Evolutionary conservation across 345 rosid species (phyloP), one percentile per base, ranked within the genome.

Genomic region (Eucalyptus guilfoylei): DNA sequence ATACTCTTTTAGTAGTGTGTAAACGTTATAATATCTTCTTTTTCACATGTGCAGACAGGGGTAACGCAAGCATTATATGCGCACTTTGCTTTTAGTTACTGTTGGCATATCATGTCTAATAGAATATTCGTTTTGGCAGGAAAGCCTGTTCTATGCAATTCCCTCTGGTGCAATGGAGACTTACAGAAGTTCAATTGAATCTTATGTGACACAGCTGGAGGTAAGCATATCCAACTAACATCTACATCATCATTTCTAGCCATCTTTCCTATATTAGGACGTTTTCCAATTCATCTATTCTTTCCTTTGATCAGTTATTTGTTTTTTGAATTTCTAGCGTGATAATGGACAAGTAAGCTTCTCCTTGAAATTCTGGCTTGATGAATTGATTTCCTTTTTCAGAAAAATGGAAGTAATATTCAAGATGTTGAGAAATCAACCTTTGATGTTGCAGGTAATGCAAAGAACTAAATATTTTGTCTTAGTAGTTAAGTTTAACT

Each of bases 121-220:
- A 92, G 58, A 88, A 11, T 67, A 88, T 91, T 88, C 49, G 90
- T 87, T 49, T 85, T 89, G 92, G 90, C 99, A 98, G 99, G 98
- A 96, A 93, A 96, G 96, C 93, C 95, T 98, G 87, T 98, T 97
- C 92, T 96, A 97, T 92, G 96, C 96, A 17, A 94, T 98, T 90
- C 97, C 99, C 58, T 92, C 93, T 16, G 96, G 98, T 89, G 98
- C 99, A 88, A 95, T 94, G 95, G 97, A 92, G 90, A 89, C 93
- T 85, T 98, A 98, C 92, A 92, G 96, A 90, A 93, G 90, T 86
- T 97, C 97, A 88, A 96, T 98, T 91, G 99, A 95, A 93, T 94
- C 95, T 91, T 95, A 95, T 93, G 88, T 94, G 60, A 91, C 90
- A 42, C 95, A 91, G 88, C 87, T 91, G 85, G 95, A 96, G 93